These are phyloP conservation scores for Gamarada debralockiae DNA, from an alignment of 495 filamentous ascomycete species.

Conservation along the genomic window DNA sequence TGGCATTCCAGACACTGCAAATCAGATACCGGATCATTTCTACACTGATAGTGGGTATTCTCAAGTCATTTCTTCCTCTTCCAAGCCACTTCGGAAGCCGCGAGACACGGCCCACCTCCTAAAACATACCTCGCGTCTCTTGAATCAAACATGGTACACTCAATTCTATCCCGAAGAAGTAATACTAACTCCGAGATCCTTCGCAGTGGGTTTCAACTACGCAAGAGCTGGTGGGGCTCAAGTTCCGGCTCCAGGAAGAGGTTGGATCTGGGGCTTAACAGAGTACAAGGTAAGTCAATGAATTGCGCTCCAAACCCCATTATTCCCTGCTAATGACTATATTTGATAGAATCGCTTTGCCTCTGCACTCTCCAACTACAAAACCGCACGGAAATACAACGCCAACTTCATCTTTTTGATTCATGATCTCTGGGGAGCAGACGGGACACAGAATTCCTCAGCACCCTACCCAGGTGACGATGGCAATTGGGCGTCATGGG, in stretches of 20 bases:
- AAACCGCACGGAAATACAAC: slow-evolving; percentile 30
- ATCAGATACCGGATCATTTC: slow-evolving; percentile 29
- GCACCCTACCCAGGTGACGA: slow-evolving; percentile 36
- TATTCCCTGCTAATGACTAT: slow-evolving; percentile 12
- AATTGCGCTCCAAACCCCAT: not conserved
- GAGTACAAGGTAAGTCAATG: slow-evolving; percentile 24
- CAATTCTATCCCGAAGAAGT: too few species aligned
- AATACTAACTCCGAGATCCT: too few species aligned
- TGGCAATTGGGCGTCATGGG: slow-evolving; percentile 34
- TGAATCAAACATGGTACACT: too few species aligned
- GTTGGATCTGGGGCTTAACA: slow-evolving; percentile 32
- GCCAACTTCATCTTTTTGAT: slow-evolving; percentile 36
- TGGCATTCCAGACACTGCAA: slow-evolving; percentile 28
- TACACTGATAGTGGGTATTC: too few species aligned
- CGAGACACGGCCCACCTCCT: too few species aligned
- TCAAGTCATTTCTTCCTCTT: too few species aligned
- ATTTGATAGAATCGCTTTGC: slow-evolving; percentile 28
- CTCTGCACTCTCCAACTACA: slow-evolving; percentile 37
- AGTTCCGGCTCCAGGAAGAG: slow-evolving; percentile 24
- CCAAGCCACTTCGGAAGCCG: too few species aligned
- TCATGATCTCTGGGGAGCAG: slow-evolving; percentile 41
- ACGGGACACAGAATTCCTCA: slow-evolving; percentile 26
- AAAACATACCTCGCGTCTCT: too few species aligned
- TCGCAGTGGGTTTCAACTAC: slow-evolving; percentile 34
- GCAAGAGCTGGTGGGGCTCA: slow-evolving; percentile 33